Evolutionary conservation across 208 protist species (phyloP).

Genomic region (Leptomonas seymouri): DNA sequence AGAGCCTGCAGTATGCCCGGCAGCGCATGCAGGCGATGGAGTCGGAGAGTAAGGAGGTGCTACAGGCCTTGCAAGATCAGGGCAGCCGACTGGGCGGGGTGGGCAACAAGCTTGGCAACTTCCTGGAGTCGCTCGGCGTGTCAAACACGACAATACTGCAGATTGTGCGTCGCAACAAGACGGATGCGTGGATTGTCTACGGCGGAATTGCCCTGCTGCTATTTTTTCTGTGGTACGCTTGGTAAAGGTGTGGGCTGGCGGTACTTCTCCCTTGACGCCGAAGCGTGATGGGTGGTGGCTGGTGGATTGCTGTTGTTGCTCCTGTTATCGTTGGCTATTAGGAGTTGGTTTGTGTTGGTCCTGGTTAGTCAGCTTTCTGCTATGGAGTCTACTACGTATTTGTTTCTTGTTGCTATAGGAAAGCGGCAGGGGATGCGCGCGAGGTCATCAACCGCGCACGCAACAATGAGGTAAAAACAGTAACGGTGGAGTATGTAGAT

Average conservation of each 20-base stretch:
- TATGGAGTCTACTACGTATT: background rate
- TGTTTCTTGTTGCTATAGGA: background rate
- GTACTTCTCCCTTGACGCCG: too few species aligned
- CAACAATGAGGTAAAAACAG: too few species aligned
- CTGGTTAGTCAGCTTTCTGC: too few species aligned
- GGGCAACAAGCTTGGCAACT: constrained; percentile 53
- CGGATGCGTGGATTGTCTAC: constrained; percentile 86
- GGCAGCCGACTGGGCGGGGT: constrained; percentile 59
- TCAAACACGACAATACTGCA: constrained; percentile 80
- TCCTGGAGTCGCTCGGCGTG: constrained; percentile 81
- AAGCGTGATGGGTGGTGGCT: too few species aligned
- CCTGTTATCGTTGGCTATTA: background rate
- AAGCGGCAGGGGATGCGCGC: too few species aligned
- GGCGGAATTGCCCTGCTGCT: constrained; percentile 60
- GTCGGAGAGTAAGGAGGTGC: constrained; percentile 64
- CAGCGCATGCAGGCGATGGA: constrained; percentile 71
- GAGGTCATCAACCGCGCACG: too few species aligned
- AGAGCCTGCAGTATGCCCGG: constrained; percentile 69
- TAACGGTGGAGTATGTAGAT: too few species aligned
- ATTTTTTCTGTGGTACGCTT: constrained; percentile 80
- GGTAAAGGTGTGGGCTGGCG: constrained; percentile 26
- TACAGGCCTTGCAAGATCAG: constrained; percentile 70
- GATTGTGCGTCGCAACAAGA: constrained; percentile 80
- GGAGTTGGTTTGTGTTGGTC: too few species aligned
- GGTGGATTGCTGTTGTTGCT: background rate